A percentile compares a stretch with the other conserved stretches of the same genome.
Evolutionary conservation across 73 alveolate genomes (phyloP).

Genomic region (Blepharisma stoltei): DNA sequence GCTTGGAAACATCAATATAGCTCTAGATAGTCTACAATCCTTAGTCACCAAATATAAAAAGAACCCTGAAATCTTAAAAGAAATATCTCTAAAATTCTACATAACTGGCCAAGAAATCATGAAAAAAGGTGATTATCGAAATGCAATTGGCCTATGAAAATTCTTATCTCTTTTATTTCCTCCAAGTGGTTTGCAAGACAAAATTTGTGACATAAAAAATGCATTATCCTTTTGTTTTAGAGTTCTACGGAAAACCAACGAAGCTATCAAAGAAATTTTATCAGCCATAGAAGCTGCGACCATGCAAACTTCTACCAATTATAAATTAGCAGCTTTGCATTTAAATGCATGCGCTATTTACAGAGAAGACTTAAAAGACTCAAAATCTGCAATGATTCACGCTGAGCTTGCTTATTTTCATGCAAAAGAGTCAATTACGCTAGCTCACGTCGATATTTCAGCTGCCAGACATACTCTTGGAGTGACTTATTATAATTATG

Average conservation of each 20-base stretch:
- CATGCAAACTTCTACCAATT: not conserved
- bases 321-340: not conserved
- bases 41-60: no score
- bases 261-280: not conserved
- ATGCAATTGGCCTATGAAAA: not conserved
- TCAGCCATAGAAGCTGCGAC: not conserved
- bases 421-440: not conserved
- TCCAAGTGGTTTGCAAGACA: not conserved
- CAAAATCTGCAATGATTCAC: not conserved
- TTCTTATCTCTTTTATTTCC: not conserved
- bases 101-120: not conserved
- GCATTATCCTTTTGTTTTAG: not conserved
- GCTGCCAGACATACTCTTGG: no score
- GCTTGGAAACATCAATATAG: no score
- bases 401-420: not conserved
- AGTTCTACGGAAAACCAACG: not conserved
- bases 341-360: slow-evolving; percentile 8
- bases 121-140: not conserved
- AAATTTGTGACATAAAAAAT: not conserved
- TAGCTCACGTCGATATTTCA: not conserved
- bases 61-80: not conserved
- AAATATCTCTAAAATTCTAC: not conserved
- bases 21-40: no score
- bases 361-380: not conserved
- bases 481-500: no score